These are phyloP conservation scores for Alectoria sarmentosa DNA, from an alignment of 495 filamentous ascomycete genomes.

Conservation along the genomic window DNA sequence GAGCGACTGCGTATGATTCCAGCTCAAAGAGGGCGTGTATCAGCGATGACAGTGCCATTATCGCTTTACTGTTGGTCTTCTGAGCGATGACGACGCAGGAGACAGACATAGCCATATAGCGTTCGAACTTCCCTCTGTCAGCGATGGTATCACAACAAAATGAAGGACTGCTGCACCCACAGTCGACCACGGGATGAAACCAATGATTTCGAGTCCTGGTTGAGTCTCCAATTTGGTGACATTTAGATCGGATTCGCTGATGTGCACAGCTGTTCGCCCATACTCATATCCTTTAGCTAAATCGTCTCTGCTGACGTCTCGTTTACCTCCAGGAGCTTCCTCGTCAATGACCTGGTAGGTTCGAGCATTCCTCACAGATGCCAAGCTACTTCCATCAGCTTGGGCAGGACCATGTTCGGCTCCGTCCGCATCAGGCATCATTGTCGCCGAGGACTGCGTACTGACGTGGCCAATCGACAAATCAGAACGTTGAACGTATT, in stretches of 20 bases:
- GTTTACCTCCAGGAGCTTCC: conserved; percentile 67
- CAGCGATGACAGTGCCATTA: conserved; percentile 79
- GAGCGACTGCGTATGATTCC: conserved; percentile 80
- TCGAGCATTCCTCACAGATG: conserved; percentile 60
- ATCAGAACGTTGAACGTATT: conserved; percentile 53
- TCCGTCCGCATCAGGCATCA: conserved; percentile 35
- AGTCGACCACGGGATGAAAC: conserved; percentile 70
- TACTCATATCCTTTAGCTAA: conserved; percentile 92
- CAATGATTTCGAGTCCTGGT: conserved; percentile 69
- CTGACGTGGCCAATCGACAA: conserved; percentile 38
- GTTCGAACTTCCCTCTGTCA: conserved; percentile 55
- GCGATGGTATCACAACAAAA: conserved; percentile 17
- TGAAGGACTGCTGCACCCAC: conserved; percentile 39
- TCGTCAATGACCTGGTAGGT: conserved; percentile 76
- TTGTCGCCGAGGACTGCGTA: conserved; percentile 42
- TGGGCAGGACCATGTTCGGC: conserved; percentile 39
- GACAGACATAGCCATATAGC: conserved; percentile 77
- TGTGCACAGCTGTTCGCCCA: conserved; percentile 83
- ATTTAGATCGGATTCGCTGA: conserved; percentile 74
- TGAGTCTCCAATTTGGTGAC: conserved; percentile 74
- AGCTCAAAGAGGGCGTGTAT: conserved; percentile 82
- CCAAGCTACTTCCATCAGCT: conserved; percentile 41
- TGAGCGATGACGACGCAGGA: conserved; percentile 66
- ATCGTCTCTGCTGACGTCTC: conserved; percentile 74
- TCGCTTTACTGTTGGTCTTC: conserved; percentile 64